A percentile compares a stretch with the other conserved stretches of the same genome.
phyloP scores from a whole-genome alignment of 2,329 filamentous ascomycete species.

The Talaromyces marneffei region DNA sequence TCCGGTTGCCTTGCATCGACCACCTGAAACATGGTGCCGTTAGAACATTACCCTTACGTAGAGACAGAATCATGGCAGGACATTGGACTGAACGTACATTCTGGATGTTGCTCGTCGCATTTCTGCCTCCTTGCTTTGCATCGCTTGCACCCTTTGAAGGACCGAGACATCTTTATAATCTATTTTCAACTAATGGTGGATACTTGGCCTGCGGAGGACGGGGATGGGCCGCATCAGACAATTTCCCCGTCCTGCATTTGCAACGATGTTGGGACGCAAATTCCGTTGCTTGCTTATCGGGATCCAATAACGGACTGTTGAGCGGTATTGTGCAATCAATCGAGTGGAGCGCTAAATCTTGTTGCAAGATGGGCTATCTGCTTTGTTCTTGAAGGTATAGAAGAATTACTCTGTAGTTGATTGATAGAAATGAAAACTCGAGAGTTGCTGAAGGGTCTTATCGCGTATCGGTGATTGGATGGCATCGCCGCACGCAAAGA shows the following conservation, averaged over 20 bases:
- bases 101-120: constrained; percentile 41
- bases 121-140: constrained; percentile 43
- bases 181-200: constrained; percentile 4
- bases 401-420: not conserved
- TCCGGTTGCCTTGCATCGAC: constrained; percentile 35
- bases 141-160: constrained; percentile 40
- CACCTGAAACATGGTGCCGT: constrained; percentile 8
- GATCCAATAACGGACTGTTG: not conserved
- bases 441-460: not conserved
- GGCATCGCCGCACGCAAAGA: not conserved
- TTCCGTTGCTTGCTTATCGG: not conserved
- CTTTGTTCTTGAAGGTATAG: not conserved
- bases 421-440: not conserved
- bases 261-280: not conserved
- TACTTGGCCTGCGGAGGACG: not conserved
- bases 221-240: not conserved
- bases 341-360: not conserved
- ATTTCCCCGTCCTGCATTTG: not conserved
- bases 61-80: not conserved
- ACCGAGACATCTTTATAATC: constrained; percentile 31
- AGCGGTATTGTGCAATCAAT: not conserved
- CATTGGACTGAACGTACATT: constrained; percentile 22
- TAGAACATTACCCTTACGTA: not conserved
- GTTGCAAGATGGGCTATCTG: not conserved
- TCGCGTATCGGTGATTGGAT: not conserved